phyloP scores from a whole-genome alignment of 1,284 basidiomycete genomes.

The Ustilago trichophora region DNA sequence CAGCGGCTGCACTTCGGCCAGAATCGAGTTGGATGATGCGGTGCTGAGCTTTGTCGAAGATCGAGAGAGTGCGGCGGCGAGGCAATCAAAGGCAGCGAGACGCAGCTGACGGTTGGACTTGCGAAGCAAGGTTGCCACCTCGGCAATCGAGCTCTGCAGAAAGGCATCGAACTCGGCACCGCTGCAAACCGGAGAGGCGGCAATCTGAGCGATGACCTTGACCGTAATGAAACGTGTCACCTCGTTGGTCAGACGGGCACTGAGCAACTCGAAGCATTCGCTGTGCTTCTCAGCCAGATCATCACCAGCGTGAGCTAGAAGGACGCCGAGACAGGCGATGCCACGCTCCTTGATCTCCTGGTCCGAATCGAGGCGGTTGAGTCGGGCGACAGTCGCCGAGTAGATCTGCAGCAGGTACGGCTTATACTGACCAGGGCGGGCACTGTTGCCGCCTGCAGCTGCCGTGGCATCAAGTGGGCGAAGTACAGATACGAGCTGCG shows the following conservation, averaged over 20 bases:
- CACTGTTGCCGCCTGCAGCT: neutral
- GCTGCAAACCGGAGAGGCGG: conserved; percentile 67
- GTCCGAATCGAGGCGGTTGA: conserved; percentile 85
- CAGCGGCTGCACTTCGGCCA: conserved; percentile 53
- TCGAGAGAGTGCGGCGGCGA: conserved; percentile 79
- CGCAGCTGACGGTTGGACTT: conserved; percentile 83
- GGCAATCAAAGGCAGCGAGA: conserved; percentile 79
- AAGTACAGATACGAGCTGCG: conserved; percentile 69
- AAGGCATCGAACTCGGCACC: conserved; percentile 73
- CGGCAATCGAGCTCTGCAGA: conserved; percentile 79
- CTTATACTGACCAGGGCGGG: conserved; percentile 33
- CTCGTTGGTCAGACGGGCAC: conserved; percentile 76
- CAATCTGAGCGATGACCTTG: conserved; percentile 69
- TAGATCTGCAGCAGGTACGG: conserved; percentile 71
- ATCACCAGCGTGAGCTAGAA: conserved; percentile 86
- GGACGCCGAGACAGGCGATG: conserved; percentile 81
- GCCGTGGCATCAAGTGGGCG: conserved; percentile 56
- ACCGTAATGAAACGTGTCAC: conserved; percentile 70
- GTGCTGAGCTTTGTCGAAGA: conserved; percentile 60
- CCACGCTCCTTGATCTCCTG: conserved; percentile 86
- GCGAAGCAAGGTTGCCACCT: conserved; percentile 79
- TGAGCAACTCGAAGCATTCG: conserved; percentile 74
- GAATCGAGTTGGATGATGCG: conserved; percentile 34
- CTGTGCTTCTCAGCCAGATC: conserved; percentile 68
- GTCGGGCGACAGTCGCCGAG: conserved; percentile 75